phyloP scores from a whole-genome alignment of 208 protist genomes.

The Zelonia costaricensis region DNA sequence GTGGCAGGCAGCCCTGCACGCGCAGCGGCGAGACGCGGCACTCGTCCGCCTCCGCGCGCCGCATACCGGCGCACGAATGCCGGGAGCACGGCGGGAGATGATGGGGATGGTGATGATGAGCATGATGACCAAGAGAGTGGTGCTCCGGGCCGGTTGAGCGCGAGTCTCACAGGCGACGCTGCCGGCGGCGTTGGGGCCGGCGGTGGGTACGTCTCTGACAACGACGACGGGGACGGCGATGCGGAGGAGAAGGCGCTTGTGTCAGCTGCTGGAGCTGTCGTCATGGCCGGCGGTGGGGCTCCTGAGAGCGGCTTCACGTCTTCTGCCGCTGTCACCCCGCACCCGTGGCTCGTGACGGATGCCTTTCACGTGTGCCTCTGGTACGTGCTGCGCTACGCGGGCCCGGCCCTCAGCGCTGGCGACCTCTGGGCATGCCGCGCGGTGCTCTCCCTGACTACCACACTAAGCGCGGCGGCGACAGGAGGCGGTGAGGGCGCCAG shows the following conservation, averaged over 20 bases:
- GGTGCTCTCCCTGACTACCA: constrained; percentile 14
- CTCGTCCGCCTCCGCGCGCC: no score
- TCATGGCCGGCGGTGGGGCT: background rate
- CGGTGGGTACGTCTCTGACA: background rate
- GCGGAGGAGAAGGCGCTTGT: constrained; percentile 22
- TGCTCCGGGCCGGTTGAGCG: no score
- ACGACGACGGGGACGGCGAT: constrained; percentile 13
- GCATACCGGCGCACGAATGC: no score
- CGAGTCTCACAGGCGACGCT: no score
- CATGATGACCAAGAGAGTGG: no score
- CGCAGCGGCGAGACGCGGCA: no score
- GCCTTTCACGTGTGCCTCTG: constrained; percentile 58
- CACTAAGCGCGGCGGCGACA: background rate
- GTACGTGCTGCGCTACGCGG: constrained; percentile 51
- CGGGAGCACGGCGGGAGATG: no score
- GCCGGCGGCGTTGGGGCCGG: no score
- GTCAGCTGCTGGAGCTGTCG: constrained; percentile 1
- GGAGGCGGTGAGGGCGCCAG: background rate
- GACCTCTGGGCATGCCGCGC: constrained; percentile 39
- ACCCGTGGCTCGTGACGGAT: constrained; percentile 41
- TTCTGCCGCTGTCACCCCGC: constrained; percentile 1
- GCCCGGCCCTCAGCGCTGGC: constrained; percentile 23
- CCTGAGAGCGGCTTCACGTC: background rate
- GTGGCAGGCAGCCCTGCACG: no score
- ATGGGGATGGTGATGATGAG: no score